These are phyloP conservation scores for Cordyceps cateniannulata DNA, from an alignment of 2,329 filamentous ascomycete genomes.

Conservation along the genomic window DNA sequence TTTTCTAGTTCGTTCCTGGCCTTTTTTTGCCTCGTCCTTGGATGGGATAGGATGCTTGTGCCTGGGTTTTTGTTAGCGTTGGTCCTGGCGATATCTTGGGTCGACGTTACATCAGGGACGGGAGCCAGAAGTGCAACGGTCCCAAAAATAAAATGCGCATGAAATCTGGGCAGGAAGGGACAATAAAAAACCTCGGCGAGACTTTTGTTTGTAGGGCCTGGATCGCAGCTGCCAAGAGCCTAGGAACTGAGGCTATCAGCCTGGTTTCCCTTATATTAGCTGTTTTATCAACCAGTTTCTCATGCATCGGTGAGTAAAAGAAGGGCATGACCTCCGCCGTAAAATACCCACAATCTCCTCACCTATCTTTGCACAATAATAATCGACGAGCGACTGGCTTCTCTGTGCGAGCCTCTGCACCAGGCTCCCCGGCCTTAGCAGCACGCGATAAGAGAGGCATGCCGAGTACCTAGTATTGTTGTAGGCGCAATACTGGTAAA, in stretches of 20 bases:
- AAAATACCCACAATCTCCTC: neutral
- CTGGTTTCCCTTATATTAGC: neutral
- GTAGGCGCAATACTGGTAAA: no score
- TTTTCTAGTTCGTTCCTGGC: neutral
- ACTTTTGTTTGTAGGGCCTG: neutral
- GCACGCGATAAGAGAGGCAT: no score
- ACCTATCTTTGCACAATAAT: neutral
- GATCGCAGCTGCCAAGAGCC: neutral
- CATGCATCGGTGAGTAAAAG: neutral
- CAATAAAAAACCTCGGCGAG: neutral
- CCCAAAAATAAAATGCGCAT: neutral
- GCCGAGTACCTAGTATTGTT: no score
- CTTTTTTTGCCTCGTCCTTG: neutral
- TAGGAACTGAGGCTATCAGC: neutral
- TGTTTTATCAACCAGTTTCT: neutral
- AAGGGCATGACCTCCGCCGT: neutral
- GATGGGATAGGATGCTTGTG: neutral
- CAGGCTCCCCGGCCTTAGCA: no score
- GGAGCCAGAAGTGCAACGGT: neutral
- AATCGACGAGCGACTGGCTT: no score
- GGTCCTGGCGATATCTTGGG: neutral
- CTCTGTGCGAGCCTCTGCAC: no score
- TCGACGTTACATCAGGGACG: slow-evolving; percentile 7
- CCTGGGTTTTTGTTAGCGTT: neutral
- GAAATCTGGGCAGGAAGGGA: neutral